phyloP scores from a whole-genome alignment of 495 filamentous ascomycete species.

The Penicillium fimorum region DNA sequence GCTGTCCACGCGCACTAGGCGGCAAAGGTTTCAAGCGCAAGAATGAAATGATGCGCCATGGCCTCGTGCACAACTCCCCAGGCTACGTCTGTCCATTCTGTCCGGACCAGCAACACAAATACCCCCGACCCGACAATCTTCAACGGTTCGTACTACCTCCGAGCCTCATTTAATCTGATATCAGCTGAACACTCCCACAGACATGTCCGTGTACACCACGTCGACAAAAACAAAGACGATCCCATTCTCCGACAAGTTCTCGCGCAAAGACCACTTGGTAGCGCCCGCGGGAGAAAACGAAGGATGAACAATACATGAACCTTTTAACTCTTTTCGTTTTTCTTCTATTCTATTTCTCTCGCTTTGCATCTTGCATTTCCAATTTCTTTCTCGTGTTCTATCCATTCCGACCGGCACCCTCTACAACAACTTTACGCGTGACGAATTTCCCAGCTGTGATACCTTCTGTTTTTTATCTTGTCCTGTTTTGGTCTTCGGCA shows the following conservation, averaged over 20 bases:
- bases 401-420: slow-evolving; percentile 1
- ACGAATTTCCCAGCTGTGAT: slow-evolving; percentile 30
- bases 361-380: slow-evolving; percentile 7
- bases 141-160: slow-evolving; percentile 67
- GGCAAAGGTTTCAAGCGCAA: slow-evolving; percentile 98
- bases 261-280: slow-evolving; percentile 79
- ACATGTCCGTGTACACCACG: slow-evolving; percentile 85
- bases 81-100: slow-evolving; percentile 98
- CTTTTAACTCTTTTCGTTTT: neutral
- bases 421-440: slow-evolving; percentile 17
- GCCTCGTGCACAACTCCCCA: slow-evolving; percentile 89
- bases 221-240: slow-evolving; percentile 85
- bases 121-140: slow-evolving; percentile 94
- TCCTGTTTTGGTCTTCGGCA: slow-evolving; percentile 17
- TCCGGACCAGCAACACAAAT: slow-evolving; percentile 92
- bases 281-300: slow-evolving; percentile 76
- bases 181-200: slow-evolving; percentile 39
- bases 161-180: slow-evolving; percentile 2
- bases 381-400: neutral
- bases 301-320: slow-evolving; percentile 40
- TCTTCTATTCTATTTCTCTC: slow-evolving; percentile 5
- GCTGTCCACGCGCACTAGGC: slow-evolving; percentile 73
- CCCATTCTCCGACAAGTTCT: slow-evolving; percentile 74
- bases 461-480: slow-evolving; percentile 16
- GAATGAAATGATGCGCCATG: slow-evolving; percentile 99